A percentile compares a stretch with the other conserved stretches of the same genome.
These are phyloP conservation scores for Taphrina wiesneri DNA, from an alignment of 1,139 yeast genomes.

Conservation along the genomic window DNA sequence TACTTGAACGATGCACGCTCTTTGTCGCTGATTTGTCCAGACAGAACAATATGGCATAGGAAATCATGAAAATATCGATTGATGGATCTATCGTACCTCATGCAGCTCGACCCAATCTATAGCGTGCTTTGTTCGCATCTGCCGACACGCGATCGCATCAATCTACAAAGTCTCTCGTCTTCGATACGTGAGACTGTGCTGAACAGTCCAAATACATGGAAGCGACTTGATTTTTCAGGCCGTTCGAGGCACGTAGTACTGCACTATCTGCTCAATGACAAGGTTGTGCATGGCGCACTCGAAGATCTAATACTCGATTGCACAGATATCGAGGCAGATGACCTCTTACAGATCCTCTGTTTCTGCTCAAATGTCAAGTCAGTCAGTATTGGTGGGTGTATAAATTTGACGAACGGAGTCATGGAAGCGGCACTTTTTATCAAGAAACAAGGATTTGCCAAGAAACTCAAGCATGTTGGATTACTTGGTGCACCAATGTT, in stretches of 20 bases:
- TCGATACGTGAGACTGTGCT: not conserved
- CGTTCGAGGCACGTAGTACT: constrained; percentile 9
- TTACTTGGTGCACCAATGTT: constrained; percentile 11
- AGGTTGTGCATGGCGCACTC: constrained; percentile 3
- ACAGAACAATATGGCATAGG: too few relatives aligned
- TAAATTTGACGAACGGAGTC: constrained; percentile 1
- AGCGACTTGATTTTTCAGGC: constrained; percentile 10
- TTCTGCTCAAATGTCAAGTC: not conserved
- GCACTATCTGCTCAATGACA: not conserved
- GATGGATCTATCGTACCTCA: constrained; percentile 2
- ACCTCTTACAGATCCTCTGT: not conserved
- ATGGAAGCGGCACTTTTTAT: not conserved
- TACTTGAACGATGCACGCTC: too few relatives aligned
- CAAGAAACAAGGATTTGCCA: constrained; percentile 2
- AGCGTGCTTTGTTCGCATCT: not conserved
- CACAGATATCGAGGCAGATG: not conserved
- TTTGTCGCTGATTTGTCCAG: too few relatives aligned
- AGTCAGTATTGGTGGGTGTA: constrained; percentile 6
- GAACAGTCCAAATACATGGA: constrained; percentile 10
- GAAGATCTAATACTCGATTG: constrained; percentile 8
- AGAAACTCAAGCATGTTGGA: not conserved
- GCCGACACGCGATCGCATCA: constrained; percentile 3
- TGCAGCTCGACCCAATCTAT: constrained; percentile 12
- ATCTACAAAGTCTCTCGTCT: not conserved
- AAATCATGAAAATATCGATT: too few relatives aligned